Evolutionary conservation across 495 filamentous ascomycete species (phyloP).

Genomic region (Lophiotrema nucula): DNA sequence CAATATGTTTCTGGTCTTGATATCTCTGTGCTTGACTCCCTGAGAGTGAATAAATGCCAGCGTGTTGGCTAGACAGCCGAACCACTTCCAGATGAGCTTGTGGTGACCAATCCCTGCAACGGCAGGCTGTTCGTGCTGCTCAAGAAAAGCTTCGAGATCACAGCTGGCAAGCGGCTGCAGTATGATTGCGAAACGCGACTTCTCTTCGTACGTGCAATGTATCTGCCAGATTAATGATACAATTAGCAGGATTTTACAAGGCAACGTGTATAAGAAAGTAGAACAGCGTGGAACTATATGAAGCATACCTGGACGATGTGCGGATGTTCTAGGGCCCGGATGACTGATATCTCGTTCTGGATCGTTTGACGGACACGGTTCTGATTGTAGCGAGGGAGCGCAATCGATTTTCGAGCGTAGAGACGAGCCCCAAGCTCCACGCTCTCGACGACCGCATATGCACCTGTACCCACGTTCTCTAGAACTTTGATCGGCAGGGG

Average conservation of each 20-base stretch:
- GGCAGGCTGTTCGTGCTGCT: not conserved
- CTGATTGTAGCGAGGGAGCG: conserved; percentile 22
- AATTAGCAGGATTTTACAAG: too few species aligned
- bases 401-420: conserved; percentile 25
- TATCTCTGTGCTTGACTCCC: conserved; percentile 25
- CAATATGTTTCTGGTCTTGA: conserved; percentile 27
- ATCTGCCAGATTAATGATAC: too few species aligned
- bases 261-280: too few species aligned
- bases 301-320: conserved; percentile 87
- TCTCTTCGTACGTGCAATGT: conserved; percentile 30
- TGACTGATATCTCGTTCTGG: conserved; percentile 90
- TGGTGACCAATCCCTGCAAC: not conserved
- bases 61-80: conserved; percentile 17
- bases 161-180: conserved; percentile 19
- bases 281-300: too few species aligned
- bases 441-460: conserved; percentile 25
- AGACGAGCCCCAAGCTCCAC: conserved; percentile 4
- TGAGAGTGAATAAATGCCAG: conserved; percentile 35
- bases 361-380: conserved; percentile 67
- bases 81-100: conserved; percentile 16
- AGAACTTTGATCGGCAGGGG: conserved; percentile 12
- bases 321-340: conserved; percentile 87
- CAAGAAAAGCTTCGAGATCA: conserved; percentile 23
- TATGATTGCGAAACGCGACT: conserved; percentile 20
- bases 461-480: conserved; percentile 19